phyloP scores from a whole-genome alignment of 2,329 filamentous ascomycete species.

The Penicillium sp. region DNA sequence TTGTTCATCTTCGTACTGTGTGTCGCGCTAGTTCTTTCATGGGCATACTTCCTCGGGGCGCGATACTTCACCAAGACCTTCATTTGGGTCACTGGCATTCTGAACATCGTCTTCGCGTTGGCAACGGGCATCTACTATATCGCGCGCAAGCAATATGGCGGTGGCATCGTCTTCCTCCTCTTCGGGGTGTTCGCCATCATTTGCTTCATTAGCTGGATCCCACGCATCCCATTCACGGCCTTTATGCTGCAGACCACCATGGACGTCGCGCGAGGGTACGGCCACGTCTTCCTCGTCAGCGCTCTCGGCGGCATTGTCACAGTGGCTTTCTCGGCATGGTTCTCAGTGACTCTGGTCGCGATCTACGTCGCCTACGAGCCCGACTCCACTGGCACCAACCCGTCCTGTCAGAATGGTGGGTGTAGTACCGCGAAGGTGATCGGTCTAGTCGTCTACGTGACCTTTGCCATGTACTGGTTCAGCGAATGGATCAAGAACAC shows the following conservation, averaged over 20 bases:
- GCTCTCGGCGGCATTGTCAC: conserved; percentile 76
- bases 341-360: conserved; percentile 77
- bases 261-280: conserved; percentile 77
- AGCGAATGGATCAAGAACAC: conserved; percentile 92
- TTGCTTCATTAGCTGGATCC: conserved; percentile 86
- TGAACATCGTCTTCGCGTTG: conserved; percentile 81
- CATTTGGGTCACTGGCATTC: conserved; percentile 86
- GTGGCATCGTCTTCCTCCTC: conserved; percentile 81
- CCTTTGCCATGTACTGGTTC: conserved; percentile 92
- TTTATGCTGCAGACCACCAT: conserved; percentile 85
- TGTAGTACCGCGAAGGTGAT: conserved; percentile 77
- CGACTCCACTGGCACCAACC: conserved; percentile 44
- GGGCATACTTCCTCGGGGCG: conserved; percentile 71
- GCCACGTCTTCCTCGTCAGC: conserved; percentile 83
- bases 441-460: conserved; percentile 79
- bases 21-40: conserved; percentile 71
- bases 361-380: conserved; percentile 84
- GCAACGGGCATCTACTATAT: conserved; percentile 86
- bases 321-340: conserved; percentile 78
- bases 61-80: conserved; percentile 81
- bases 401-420: conserved; percentile 56
- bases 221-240: conserved; percentile 83
- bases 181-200: conserved; percentile 77
- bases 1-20: conserved; percentile 76
- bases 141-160: conserved; percentile 70